phyloP scores from a whole-genome alignment of 192 early-diverging fungal species.

The Backusella westeae region DNA sequence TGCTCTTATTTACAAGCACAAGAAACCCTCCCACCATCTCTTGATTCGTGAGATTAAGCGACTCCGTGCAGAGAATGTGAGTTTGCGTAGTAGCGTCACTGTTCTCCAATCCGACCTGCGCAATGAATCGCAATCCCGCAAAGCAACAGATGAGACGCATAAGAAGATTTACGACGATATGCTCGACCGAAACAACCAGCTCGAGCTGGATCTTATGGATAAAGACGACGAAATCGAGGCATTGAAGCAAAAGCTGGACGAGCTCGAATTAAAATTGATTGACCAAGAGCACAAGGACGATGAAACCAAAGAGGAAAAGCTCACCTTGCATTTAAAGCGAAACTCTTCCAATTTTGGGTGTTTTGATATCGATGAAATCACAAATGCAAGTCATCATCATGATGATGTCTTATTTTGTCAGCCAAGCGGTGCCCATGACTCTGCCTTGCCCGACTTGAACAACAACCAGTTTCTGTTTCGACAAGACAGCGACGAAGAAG shows the following conservation, averaged over 20 bases:
- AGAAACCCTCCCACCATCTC: slow-evolving; percentile 15
- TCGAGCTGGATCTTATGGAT: slow-evolving; percentile 18
- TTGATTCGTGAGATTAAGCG: slow-evolving; percentile 32
- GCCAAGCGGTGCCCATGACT: slow-evolving; percentile 5
- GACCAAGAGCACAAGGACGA: background rate
- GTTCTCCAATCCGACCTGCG: slow-evolving; percentile 27
- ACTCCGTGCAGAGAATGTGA: slow-evolving; percentile 28
- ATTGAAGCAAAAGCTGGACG: slow-evolving; percentile 16
- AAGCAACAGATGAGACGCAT: slow-evolving; percentile 25
- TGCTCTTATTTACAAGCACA: background rate
- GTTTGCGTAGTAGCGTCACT: slow-evolving; percentile 16
- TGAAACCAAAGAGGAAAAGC: background rate
- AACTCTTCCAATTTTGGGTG: background rate
- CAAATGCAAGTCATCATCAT: background rate
- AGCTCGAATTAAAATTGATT: slow-evolving; percentile 1
- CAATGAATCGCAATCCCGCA: slow-evolving; percentile 19
- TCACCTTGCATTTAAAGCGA: background rate
- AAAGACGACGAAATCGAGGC: slow-evolving; percentile 21
- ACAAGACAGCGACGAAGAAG: slow-evolving; percentile 20
- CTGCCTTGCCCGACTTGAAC: slow-evolving; percentile 16
- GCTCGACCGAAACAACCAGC: background rate
- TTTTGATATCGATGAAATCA: background rate
- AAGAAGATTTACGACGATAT: slow-evolving; percentile 21
- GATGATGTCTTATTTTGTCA: slow-evolving; percentile 7
- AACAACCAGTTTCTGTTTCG: background rate